phyloP scores from a whole-genome alignment of 2,329 filamentous ascomycete species.

The Neonectria punicea region DNA sequence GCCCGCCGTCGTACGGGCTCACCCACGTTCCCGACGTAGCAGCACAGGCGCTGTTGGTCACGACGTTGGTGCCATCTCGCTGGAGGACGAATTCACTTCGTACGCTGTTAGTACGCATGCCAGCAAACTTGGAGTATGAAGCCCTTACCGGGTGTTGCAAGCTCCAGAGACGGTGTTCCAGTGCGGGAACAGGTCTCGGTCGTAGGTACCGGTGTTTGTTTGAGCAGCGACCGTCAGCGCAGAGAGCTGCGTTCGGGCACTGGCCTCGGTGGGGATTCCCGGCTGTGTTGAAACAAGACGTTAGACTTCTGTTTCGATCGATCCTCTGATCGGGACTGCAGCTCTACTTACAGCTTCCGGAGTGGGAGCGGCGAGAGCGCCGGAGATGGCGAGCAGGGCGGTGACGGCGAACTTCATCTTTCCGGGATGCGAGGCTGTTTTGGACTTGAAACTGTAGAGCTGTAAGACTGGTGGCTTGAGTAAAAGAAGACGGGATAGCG shows the following conservation, averaged over 20 bases:
- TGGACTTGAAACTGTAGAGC: neutral
- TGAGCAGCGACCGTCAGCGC: slow-evolving; percentile 66
- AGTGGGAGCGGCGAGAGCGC: slow-evolving; percentile 44
- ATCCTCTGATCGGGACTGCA: neutral
- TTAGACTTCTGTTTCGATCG: neutral
- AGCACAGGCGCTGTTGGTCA: slow-evolving; percentile 67
- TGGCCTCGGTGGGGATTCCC: slow-evolving; percentile 69
- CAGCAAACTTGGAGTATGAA: no score
- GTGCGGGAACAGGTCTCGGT: slow-evolving; percentile 75
- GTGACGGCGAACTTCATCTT: slow-evolving; percentile 48
- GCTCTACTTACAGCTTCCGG: slow-evolving; percentile 42
- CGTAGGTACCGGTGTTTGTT: slow-evolving; percentile 67
- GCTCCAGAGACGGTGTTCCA: slow-evolving; percentile 73
- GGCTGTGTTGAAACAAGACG: slow-evolving; percentile 49
- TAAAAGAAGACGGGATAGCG: neutral
- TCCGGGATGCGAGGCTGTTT: slow-evolving; percentile 14
- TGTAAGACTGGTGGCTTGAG: neutral
- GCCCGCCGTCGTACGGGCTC: slow-evolving; percentile 78
- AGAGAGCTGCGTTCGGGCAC: slow-evolving; percentile 67
- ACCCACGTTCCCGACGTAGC: slow-evolving; percentile 75
- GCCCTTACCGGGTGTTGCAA: slow-evolving; percentile 73
- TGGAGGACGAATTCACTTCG: slow-evolving; percentile 73
- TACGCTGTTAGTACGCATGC: slow-evolving; percentile 20
- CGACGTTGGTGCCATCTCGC: slow-evolving; percentile 76
- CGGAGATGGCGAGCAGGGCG: slow-evolving; percentile 38